Conservation (phyloP, 805 yeast genomes). For the Yamadazyma kitorensis region DNA sequence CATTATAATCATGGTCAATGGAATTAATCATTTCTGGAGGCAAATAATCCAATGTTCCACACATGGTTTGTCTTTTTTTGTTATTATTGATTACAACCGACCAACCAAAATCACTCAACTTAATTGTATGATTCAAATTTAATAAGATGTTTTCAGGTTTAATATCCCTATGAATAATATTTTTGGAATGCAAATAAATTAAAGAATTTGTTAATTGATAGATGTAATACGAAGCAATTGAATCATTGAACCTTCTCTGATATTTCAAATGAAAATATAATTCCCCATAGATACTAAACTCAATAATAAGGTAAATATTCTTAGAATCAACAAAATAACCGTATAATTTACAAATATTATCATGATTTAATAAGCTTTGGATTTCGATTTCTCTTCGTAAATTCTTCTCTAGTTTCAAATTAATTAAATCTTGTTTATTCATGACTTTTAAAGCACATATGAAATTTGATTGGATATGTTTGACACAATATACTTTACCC, state of each 20-base stretch:
- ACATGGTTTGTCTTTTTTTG: constrained; percentile 68
- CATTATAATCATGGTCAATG: constrained; percentile 70
- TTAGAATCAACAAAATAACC: constrained; percentile 82
- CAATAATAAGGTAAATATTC: constrained; percentile 80
- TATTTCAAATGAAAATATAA: constrained; percentile 68
- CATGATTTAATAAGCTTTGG: constrained; percentile 75
- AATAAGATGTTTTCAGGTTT: constrained; percentile 91
- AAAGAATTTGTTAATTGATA: constrained; percentile 83
- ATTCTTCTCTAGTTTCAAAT: constrained; percentile 77
- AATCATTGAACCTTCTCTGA: constrained; percentile 69
- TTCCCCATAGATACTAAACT: constrained; percentile 84
- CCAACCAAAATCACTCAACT: constrained; percentile 96
- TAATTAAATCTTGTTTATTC: constrained; percentile 76
- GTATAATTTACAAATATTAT: constrained; percentile 73
- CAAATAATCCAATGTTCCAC: constrained; percentile 92
- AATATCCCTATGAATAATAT: constrained; percentile 86
- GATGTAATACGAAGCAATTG: constrained; percentile 72
- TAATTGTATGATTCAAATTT: constrained; percentile 71
- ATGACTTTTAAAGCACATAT: constrained; percentile 89
- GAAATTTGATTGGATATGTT: constrained; percentile 70
- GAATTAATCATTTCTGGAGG: constrained; percentile 95
- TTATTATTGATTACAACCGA: constrained; percentile 47
- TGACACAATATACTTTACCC: constrained; percentile 88
- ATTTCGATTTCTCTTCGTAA: constrained; percentile 90
- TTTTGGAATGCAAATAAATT: constrained; percentile 69